Evolutionary conservation across 2,329 filamentous ascomycete species (phyloP), one percentile per base, ranked within the genome.

Genomic region (Macrophomina tecta): DNA sequence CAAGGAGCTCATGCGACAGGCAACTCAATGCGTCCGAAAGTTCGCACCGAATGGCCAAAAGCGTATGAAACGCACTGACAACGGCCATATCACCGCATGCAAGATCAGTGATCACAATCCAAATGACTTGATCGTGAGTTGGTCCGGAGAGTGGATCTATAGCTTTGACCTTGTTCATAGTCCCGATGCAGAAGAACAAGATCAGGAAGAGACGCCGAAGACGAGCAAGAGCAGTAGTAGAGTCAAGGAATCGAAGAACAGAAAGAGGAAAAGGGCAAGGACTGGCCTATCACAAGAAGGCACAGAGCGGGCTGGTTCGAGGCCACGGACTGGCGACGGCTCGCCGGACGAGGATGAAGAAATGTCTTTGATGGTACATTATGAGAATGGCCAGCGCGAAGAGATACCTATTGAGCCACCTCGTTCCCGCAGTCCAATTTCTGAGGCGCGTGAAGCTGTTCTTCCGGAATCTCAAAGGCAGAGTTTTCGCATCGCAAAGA

Each of bases 91-190:
- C 72, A 90, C 89, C 2, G 88, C 89, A 16, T 90, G 88, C 77
- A 91, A 90, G 76, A 91, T 91, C 72, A 90, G 87, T 70, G 87
- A 90, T 76, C 87, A 86, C 8, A 84, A 89, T 68, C 89, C 89
- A 0, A 88, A 90, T 69, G 88, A 91, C 72, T 84, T 91, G 72
- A 77, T 91, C 14, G 89, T 87, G 28, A 90, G 88, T 71, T 91
- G 89, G 89, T 90, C 87, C 23, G 87, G 86, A 28, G 87, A 90
- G 69, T 83, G 87, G 69, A 88, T 90, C 61, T 89, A 89, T 76
- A 86, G 85, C 70, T 91, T 91, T 72, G 87, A 91, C 72, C 81
- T 91, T 16, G 77, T 88, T 51, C 82, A 83, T 56, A 86, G 83
- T 70, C 83, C 86, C 1, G 86, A 89, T 77, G 84, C 83, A 7